Evolutionary conservation across 2,329 filamentous ascomycete species (phyloP).

Genomic region (Periconia digitata): DNA sequence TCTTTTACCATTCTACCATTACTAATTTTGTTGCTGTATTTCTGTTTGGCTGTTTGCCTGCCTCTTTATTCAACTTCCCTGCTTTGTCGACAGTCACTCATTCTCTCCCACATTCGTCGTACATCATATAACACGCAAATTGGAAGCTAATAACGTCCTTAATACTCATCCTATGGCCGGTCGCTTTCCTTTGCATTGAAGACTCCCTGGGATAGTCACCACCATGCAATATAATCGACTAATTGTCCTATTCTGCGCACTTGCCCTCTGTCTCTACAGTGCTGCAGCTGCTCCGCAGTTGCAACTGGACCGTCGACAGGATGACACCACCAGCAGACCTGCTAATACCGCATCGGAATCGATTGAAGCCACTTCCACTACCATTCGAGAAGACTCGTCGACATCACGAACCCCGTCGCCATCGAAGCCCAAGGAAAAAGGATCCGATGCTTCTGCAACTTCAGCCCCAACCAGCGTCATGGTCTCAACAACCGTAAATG

Average conservation of each 20-base stretch:
- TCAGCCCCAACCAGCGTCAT: constrained; percentile 5
- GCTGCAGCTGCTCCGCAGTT: constrained; percentile 23
- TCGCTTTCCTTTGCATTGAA: constrained; percentile 14
- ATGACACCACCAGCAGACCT: constrained; percentile 22
- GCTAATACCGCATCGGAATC: constrained; percentile 13
- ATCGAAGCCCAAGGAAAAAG: constrained; percentile 14
- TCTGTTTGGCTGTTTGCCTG: constrained; percentile 10
- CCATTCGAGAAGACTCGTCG: constrained; percentile 15
- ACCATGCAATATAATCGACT: constrained; percentile 32
- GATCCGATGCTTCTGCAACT: constrained; percentile 16
- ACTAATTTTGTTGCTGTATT: constrained; percentile 8
- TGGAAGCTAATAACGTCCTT: not conserved
- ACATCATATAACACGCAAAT: not conserved
- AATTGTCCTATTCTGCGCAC: constrained; percentile 27
- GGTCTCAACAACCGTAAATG: constrained; percentile 15
- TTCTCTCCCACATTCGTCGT: not conserved
- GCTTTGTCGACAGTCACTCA: not conserved
- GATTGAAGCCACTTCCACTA: constrained; percentile 19
- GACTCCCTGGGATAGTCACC: constrained; percentile 9
- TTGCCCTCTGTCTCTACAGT: constrained; percentile 29
- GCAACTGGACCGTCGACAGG: constrained; percentile 30
- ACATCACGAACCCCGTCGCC: constrained; percentile 10
- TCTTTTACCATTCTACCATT: constrained; percentile 27
- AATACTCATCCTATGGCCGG: constrained; percentile 24
- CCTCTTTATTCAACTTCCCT: not conserved